Conservation (phyloP, 2,329 filamentous ascomycete species). For the Nigrospora oryzae region DNA sequence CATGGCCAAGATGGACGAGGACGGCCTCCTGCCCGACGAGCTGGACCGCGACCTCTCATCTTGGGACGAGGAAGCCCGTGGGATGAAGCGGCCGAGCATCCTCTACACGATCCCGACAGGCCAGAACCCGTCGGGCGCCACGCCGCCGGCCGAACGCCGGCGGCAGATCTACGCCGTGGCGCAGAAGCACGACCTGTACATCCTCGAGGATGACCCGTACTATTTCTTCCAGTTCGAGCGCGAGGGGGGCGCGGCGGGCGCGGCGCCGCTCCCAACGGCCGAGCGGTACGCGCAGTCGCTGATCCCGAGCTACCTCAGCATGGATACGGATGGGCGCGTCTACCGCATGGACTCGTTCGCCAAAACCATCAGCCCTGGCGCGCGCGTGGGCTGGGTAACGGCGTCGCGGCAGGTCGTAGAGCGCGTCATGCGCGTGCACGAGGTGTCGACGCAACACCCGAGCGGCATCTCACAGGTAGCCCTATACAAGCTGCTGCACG, state of each 20-base stretch:
- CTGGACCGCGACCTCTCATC: conserved; percentile 41
- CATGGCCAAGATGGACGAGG: conserved; percentile 41
- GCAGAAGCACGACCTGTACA: conserved; percentile 76
- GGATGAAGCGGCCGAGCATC: conserved; percentile 41
- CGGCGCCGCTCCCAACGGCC: conserved; percentile 55
- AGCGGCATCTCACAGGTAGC: conserved; percentile 77
- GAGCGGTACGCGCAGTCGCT: conserved; percentile 58
- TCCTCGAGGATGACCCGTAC: conserved; percentile 90
- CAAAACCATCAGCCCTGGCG: conserved; percentile 80
- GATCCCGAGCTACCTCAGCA: conserved; percentile 66
- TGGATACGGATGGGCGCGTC: conserved; percentile 82
- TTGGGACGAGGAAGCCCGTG: conserved; percentile 36
- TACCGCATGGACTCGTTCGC: conserved; percentile 89
- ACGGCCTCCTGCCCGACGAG: conserved; percentile 42
- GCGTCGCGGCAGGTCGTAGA: conserved; percentile 78
- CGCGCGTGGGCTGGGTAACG: conserved; percentile 81
- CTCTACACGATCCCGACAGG: conserved; percentile 63
- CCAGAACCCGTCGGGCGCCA: conserved; percentile 86
- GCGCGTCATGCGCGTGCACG: conserved; percentile 72
- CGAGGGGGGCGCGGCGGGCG: conserved; percentile 48
- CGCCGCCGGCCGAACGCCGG: conserved; percentile 60
- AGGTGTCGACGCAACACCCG: conserved; percentile 78
- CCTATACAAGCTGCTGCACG: conserved; percentile 83
- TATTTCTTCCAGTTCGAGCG: conserved; percentile 87
- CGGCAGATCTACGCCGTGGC: conserved; percentile 68